Conservation (phyloP, 2,329 filamentous ascomycete species). For the Hypomyces perniciosus region DNA sequence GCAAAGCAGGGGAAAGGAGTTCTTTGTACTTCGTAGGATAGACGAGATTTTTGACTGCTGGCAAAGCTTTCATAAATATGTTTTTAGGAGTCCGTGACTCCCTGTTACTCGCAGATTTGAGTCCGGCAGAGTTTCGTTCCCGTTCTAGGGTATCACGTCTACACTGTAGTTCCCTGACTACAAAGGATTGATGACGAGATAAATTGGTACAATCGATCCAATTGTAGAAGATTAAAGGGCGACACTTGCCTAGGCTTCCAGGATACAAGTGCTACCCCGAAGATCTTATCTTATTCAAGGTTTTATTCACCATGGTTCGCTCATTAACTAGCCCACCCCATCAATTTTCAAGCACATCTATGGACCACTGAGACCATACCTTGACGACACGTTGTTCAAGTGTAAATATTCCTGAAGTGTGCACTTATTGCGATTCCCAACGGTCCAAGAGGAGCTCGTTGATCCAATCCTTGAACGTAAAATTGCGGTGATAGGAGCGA, state of each 20-base stretch:
- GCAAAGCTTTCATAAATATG: conserved; percentile 13
- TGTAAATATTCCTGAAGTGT: conserved; percentile 70
- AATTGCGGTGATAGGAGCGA: conserved; percentile 76
- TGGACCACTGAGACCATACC: conserved; percentile 68
- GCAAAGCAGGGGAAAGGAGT: conserved; percentile 21
- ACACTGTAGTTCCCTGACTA: conserved; percentile 77
- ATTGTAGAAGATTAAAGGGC: conserved; percentile 77
- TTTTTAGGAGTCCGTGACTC: background rate
- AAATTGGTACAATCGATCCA: conserved; percentile 92
- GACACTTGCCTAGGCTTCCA: conserved; percentile 58
- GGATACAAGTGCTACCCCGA: conserved; percentile 76
- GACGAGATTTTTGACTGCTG: conserved; percentile 25
- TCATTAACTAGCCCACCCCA: conserved; percentile 55
- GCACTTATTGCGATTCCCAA: conserved; percentile 80
- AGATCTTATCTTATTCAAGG: conserved; percentile 70
- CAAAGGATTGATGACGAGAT: conserved; percentile 78
- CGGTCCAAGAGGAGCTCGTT: conserved; percentile 75
- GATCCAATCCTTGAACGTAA: conserved; percentile 72
- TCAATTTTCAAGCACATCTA: conserved; percentile 69
- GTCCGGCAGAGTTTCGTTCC: conserved; percentile 14
- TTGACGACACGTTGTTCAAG: conserved; percentile 56
- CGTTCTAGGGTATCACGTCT: conserved; percentile 58
- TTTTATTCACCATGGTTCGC: conserved; percentile 75
- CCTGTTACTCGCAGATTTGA: conserved; percentile 16
- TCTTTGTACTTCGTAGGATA: conserved; percentile 14